Conservation (phyloP, 768 basidiomycete genomes). For the Crepidotus variabilis region DNA sequence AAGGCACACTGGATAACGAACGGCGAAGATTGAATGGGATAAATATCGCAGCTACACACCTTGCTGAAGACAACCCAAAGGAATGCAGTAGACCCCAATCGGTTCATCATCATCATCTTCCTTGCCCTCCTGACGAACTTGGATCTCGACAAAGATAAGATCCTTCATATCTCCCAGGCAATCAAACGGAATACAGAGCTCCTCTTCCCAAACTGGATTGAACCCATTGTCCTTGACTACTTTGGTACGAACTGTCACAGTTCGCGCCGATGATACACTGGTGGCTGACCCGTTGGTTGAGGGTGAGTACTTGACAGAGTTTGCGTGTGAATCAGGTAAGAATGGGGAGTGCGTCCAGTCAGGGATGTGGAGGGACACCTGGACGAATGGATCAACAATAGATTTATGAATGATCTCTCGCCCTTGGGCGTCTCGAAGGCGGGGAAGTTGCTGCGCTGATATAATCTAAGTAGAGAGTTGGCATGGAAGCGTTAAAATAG, state of each 20-base stretch:
- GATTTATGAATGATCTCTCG: constrained; percentile 57
- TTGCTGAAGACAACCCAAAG: constrained; percentile 65
- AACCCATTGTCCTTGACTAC: constrained; percentile 85
- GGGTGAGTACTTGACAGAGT: constrained; percentile 15
- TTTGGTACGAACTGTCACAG: constrained; percentile 53
- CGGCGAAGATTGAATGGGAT: background rate
- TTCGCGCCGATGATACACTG: constrained; percentile 32
- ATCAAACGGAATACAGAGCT: constrained; percentile 67
- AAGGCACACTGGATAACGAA: background rate
- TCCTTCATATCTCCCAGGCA: constrained; percentile 71
- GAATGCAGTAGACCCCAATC: constrained; percentile 71
- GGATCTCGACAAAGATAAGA: constrained; percentile 79
- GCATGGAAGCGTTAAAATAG: background rate
- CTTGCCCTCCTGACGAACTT: constrained; percentile 61
- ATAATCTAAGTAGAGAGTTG: constrained; percentile 36
- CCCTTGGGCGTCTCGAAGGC: constrained; percentile 58
- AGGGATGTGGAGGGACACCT: constrained; percentile 73
- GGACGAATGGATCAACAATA: constrained; percentile 70
- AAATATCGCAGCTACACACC: constrained; percentile 40
- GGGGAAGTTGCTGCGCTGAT: constrained; percentile 88
- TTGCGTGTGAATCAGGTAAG: constrained; percentile 13
- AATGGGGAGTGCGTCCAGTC: constrained; percentile 52
- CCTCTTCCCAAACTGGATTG: constrained; percentile 86
- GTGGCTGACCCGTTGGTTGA: constrained; percentile 20
- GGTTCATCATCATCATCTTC: constrained; percentile 56